phyloP scores from a whole-genome alignment of 208 protist genomes.

The Herpetomonas samuelpessoai region DNA sequence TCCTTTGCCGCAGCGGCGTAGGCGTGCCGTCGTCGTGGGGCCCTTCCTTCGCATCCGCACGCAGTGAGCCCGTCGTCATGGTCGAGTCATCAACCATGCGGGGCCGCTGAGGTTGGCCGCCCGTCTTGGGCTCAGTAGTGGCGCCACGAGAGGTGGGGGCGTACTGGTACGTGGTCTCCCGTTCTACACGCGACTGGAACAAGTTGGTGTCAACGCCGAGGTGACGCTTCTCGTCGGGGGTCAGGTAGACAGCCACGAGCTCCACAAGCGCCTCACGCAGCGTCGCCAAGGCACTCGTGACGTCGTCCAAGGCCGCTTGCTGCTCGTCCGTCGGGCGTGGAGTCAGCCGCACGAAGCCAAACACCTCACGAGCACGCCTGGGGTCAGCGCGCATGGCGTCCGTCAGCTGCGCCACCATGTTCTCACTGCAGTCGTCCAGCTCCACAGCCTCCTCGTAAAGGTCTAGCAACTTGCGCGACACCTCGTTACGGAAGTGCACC shows the following conservation, averaged over 20 bases:
- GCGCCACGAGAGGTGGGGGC: constrained; percentile 1
- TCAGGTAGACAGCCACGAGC: constrained; percentile 60
- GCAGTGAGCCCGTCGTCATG: background rate
- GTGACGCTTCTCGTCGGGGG: constrained; percentile 77
- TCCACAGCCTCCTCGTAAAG: constrained; percentile 51
- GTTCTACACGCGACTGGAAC: constrained; percentile 66
- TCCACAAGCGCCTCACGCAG: constrained; percentile 49
- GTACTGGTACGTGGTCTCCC: constrained; percentile 72
- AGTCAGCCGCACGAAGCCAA: constrained; percentile 37
- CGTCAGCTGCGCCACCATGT: constrained; percentile 35
- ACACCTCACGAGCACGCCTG: constrained; percentile 36
- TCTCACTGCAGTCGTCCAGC: constrained; percentile 39
- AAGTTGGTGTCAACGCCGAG: constrained; percentile 73
- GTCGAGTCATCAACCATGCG: background rate
- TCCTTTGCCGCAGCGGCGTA: too few relatives aligned
- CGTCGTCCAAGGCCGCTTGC: constrained; percentile 41
- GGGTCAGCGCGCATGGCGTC: constrained; percentile 77
- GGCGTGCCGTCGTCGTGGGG: too few relatives aligned
- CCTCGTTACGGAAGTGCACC: constrained; percentile 46
- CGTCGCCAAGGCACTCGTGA: constrained; percentile 26
- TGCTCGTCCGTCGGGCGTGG: constrained; percentile 45
- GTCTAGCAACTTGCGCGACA: constrained; percentile 55
- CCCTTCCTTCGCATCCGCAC: too few relatives aligned
- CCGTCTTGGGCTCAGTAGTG: too few relatives aligned
- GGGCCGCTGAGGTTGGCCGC: too few relatives aligned